These are phyloP conservation scores for Leptographium flavum DNA, from an alignment of 2,329 filamentous ascomycete species.

Conservation along the genomic window DNA sequence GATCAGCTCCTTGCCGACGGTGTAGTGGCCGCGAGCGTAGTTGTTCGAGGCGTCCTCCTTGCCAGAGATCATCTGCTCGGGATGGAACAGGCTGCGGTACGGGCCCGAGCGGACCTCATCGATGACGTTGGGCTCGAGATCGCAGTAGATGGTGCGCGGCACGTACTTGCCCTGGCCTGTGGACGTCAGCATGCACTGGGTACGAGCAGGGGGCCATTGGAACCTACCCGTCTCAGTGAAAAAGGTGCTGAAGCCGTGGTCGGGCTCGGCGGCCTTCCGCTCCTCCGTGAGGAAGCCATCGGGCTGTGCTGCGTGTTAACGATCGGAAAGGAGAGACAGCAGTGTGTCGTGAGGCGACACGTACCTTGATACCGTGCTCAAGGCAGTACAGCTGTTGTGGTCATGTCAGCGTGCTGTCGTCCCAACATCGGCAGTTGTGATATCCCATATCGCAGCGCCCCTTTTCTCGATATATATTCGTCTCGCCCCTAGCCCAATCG, in stretches of 20 bases:
- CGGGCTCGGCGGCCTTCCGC: constrained; percentile 82
- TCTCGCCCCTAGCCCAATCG: not conserved
- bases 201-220: not conserved
- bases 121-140: constrained; percentile 99
- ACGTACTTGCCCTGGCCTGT: constrained; percentile 98
- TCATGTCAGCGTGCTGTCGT: constrained; percentile 8
- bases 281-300: constrained; percentile 98
- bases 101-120: constrained; percentile 96
- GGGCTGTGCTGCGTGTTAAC: constrained; percentile 43
- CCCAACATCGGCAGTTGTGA: not conserved
- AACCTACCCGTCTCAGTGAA: constrained; percentile 94
- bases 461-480: not conserved
- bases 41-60: constrained; percentile 99
- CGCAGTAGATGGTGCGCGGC: constrained; percentile 96
- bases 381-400: constrained; percentile 84
- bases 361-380: constrained; percentile 97
- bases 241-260: constrained; percentile 99
- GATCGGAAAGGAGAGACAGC: constrained; percentile 9
- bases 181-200: constrained; percentile 4
- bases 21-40: constrained; percentile 99
- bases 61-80: constrained; percentile 98
- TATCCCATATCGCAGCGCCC: not conserved
- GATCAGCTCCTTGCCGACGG: constrained; percentile 97
- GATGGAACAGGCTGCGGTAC: constrained; percentile 96
- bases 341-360: constrained; percentile 15